Evolutionary conservation across 495 filamentous ascomycete species (phyloP), one percentile per base, ranked within the genome.

Genomic region (Hyaloscypha finlandica): DNA sequence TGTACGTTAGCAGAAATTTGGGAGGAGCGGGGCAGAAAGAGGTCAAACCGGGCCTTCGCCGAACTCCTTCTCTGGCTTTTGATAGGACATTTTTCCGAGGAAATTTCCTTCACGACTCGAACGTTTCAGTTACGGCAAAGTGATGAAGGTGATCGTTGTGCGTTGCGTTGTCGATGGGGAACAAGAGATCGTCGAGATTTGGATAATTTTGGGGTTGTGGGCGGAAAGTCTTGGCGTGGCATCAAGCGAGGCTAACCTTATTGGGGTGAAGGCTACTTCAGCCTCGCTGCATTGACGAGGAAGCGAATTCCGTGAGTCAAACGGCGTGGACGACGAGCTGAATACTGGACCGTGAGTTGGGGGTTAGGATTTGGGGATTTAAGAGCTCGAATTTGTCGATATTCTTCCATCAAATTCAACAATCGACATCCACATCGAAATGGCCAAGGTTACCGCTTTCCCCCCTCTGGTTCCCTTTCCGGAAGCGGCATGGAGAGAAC

Each of bases 41-140:
- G 29, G 62, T 83, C 85, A 68, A 83, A 89, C 87, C 73, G 91
- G 91, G 77, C 88, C 89, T 76, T 93, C 91, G 83, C 88, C 93
- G 80, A 91, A 92, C 77, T 95, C 92, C 88, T 97, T 97, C 83
- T 97, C 93, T 75, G 86, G 83, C 84, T 97, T 97, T 96, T 88
- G 33, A 8, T 42, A 97, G 80, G 93, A 95, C 93, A 96, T 96
- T 84, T 67, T 76, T 64, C 59, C 64, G 71, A 66, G 53, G 35
- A 60, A 68, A 48, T 45, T 48, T 73, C 80, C 86, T 83, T 88
- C 86, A 89, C 78, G 87, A 90, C 88, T 89, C 86, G 86, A 85
- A 85, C 80, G 77, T 67, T 37, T 80, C 73, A 71, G 84, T 88
- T 87, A 84, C 90, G 87, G 89, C 89, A 92, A 92, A 81, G 90